Base-by-base conservation (phyloP, 2,329 filamentous ascomycete species). In the Calonectria henricotiae region DNA sequence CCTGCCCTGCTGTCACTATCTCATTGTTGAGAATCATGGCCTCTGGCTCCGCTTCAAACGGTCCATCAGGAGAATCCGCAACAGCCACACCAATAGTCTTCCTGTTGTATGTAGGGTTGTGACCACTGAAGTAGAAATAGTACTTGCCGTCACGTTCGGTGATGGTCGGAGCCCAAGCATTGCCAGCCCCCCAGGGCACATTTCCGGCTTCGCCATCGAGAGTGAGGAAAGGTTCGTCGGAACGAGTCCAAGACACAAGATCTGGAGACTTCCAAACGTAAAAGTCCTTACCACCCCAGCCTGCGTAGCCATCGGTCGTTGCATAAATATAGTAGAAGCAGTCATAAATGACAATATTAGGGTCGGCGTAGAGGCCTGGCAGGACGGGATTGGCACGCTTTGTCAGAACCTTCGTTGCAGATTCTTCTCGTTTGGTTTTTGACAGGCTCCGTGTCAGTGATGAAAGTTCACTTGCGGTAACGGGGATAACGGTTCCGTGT, bases 101-200 rank as follows among this genome's bases (percentile, higher is more conserved):
- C 65, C 74, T 5, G 69, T 90, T 84, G 37, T 87, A 81, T 0
- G 88, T 88, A 0, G 89, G 88, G 47, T 85, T 85, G 17, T 86
- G 79, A 0, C 86, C 86, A 43, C 82, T 86, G 79, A 91, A 92
- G 80, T 90, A 91, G 32, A 92, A 88, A 75, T 90, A 92, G 80
- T 89, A 92, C 80, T 89, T 90, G 0, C 88, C 89, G 68, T 88
- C 83, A 61, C 88, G 89, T 60, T 83, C 80, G 1, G 89, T 88
- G 2, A 91, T 90, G 62, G 90, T 89, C 0, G 91, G 91, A 0
- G 90, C 90, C 90, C 91, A 92, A 4, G 91, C 87, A 74, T 92
- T 91, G 70, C 91, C 91, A 1, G 84, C 86, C 0, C 89, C 89
- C 91, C 91, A 92, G 1, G 89, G 89, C 1, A 92, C 85, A 67